Conservation (phyloP, 768 basidiomycete species). For the Kwoniella sp. region DNA sequence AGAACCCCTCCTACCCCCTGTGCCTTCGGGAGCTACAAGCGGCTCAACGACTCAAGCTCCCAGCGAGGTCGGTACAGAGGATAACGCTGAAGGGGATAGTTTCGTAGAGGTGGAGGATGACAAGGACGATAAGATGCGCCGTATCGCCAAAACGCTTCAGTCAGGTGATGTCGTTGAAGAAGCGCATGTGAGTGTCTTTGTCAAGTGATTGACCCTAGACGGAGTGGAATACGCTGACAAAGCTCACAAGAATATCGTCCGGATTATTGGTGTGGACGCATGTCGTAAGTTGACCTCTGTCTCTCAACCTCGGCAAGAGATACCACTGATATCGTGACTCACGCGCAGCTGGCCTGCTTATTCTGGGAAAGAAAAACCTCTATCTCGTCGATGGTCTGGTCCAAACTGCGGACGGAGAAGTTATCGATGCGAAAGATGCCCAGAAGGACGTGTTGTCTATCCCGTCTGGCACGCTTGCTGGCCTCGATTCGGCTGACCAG, state of each 20-base stretch:
- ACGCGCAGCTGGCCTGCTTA: conserved; percentile 74
- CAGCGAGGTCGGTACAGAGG: conserved; percentile 18
- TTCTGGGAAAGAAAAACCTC: conserved; percentile 78
- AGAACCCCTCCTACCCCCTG: conserved; percentile 18
- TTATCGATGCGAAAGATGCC: conserved; percentile 84
- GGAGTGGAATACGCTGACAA: conserved; percentile 58
- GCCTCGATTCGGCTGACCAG: conserved; percentile 71
- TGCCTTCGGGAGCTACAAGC: neutral
- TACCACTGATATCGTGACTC: neutral
- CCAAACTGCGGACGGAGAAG: conserved; percentile 80
- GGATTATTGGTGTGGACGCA: conserved; percentile 87
- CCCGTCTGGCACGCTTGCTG: conserved; percentile 74
- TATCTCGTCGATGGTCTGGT: conserved; percentile 91
- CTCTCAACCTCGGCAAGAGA: neutral
- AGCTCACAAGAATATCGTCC: conserved; percentile 84
- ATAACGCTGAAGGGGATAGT: conserved; percentile 34
- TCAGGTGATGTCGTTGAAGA: conserved; percentile 86
- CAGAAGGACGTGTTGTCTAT: conserved; percentile 79
- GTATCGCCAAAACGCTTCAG: conserved; percentile 82
- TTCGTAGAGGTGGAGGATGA: conserved; percentile 70
- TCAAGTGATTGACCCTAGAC: neutral
- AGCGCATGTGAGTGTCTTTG: conserved; percentile 37
- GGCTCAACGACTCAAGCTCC: neutral
- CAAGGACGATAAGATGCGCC: conserved; percentile 72
- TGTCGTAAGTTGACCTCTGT: conserved; percentile 71